Base-by-base conservation (phyloP, 1,284 basidiomycete species). In the Volvariella surrecta region DNA sequence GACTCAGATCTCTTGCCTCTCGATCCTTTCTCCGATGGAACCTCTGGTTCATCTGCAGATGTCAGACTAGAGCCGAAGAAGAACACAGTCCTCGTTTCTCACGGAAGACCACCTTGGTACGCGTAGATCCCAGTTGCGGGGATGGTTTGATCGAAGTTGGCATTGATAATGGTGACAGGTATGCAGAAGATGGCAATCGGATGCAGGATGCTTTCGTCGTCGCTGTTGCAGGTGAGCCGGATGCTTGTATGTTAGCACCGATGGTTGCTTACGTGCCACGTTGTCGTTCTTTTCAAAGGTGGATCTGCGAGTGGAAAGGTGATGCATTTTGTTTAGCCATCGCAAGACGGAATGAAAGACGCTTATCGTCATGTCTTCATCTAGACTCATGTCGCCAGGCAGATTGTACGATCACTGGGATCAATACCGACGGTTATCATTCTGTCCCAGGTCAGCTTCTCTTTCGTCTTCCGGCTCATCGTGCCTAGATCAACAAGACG, bases 231-330 rank as follows among this genome's bases (percentile, higher is more conserved):
- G 94, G 94, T 76, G 68, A 60, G 57, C 69, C 51, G 50, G 18
- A 9, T 32, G 19, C n/a, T 18, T 17, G 4, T 39, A 21, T 17
- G 24, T 16, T 30, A 37, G 22, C 31, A 4, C 44, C 22, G 39
- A 44, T 44, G 11, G 24, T 11, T 6, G 21, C 16, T 46, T 35
- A 35, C n/a, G n/a, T n/a, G n/a, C n/a, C n/a, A n/a, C n/a, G n/a
- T n/a, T 44, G 32, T 47, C 28, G 38, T 30, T 37, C 34, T 35
- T 32, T 32, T 15, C 48, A 16, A 49, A 87, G 84, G 93, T 44
- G 94, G 94, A 1, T 90, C 86, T 51, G 91, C 92, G 0, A 92
- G 89, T 52, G 95, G 94, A 44, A 96, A 97, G 79, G 92, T 90
- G 43, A 22, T 19, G 28, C 28, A 13, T 8, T 16, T 31, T 37